Percentiles rank a stretch among this genome's conserved stretches.
These are phyloP conservation scores for Metschnikowia hibisci DNA, from an alignment of 805 yeast species.

Conservation along the genomic window DNA sequence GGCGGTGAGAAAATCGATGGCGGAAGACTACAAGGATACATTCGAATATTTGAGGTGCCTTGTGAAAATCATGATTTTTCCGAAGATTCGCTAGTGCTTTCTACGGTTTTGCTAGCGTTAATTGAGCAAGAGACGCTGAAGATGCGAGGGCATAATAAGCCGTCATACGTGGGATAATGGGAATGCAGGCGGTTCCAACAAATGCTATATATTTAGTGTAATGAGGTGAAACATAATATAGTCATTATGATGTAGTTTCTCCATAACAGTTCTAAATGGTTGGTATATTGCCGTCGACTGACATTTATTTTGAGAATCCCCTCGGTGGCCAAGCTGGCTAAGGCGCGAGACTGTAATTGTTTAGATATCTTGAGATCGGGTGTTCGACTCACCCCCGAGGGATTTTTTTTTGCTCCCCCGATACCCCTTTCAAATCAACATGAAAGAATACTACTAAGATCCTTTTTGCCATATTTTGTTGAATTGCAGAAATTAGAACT, in stretches of 20 bases:
- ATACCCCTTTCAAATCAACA: conserved; percentile 16
- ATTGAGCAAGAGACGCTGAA: conserved; percentile 33
- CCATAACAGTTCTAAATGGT: too few species aligned
- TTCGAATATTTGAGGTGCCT: conserved; percentile 16
- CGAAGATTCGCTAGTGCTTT: conserved; percentile 21
- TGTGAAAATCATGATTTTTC: conserved; percentile 14
- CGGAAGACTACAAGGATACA: conserved; percentile 22
- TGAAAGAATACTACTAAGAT: conserved; percentile 17
- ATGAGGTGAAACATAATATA: too few species aligned
- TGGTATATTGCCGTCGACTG: not conserved
- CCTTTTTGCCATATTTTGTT: too few species aligned
- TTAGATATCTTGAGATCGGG: conserved; percentile 46
- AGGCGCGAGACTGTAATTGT: conserved; percentile 49
- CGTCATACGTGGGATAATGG: conserved; percentile 12
- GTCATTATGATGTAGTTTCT: too few species aligned
- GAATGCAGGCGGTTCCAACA: not conserved
- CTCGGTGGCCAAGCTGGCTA: conserved; percentile 50
- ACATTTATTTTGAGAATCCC: conserved; percentile 16
- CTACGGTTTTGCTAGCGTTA: conserved; percentile 25
- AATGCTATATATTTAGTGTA: too few species aligned
- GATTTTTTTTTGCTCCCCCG: conserved; percentile 22
- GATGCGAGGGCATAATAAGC: conserved; percentile 30
- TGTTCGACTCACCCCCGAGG: conserved; percentile 52
- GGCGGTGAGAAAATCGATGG: conserved; percentile 22
- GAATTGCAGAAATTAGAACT: too few species aligned